Evolutionary conservation across 176 grass and related monocot genomes (phyloP).

Genomic region (Leersia perrieri): DNA sequence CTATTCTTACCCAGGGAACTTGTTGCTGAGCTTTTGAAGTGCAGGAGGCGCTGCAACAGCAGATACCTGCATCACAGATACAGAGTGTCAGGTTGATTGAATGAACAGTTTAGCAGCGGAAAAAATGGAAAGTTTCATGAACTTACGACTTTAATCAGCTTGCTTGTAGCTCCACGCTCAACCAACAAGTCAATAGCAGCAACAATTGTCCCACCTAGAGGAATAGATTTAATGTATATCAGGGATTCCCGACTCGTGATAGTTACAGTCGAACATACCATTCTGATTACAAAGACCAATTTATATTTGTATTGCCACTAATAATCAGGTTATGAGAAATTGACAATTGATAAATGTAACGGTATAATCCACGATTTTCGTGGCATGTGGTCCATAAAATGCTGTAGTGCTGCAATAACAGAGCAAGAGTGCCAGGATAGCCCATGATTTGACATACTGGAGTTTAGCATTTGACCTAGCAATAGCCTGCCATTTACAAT

Average conservation of each 20-base stretch:
- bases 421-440: neutral
- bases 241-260: neutral
- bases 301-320: neutral
- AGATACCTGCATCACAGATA: constrained; percentile 57
- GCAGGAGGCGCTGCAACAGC: constrained; percentile 90
- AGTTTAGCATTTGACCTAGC: neutral
- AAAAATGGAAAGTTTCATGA: neutral
- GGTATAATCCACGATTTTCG: neutral
- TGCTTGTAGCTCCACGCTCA: constrained; percentile 72
- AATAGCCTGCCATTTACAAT: neutral
- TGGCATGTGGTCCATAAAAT: neutral
- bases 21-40: constrained; percentile 79
- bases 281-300: constrained; percentile 8
- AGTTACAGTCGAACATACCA: constrained; percentile 1
- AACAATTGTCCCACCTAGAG: constrained; percentile 90
- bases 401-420: neutral
- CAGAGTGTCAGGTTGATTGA: constrained; percentile 16
- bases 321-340: neutral
- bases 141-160: constrained; percentile 95
- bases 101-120: neutral
- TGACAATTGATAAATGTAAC: neutral
- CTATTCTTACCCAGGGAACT: constrained; percentile 77
- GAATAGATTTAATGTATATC: constrained; percentile 21
- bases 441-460: neutral
- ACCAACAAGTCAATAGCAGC: constrained; percentile 86